Evolutionary conservation across 176 grass and related monocot genomes (phyloP).

Genomic region (Juncus effusus): DNA sequence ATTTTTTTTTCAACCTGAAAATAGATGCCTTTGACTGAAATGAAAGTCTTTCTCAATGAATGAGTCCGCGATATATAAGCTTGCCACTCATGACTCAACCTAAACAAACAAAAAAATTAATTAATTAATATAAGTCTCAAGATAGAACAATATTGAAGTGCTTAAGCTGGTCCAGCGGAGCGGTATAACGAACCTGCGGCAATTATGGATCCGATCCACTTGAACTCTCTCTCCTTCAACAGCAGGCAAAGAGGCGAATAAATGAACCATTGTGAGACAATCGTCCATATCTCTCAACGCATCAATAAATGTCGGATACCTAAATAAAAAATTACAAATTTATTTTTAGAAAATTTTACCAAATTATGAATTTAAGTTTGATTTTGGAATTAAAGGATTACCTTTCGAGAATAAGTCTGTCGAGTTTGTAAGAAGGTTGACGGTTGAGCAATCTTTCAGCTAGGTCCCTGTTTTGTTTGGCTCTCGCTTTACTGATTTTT

Average conservation of each 20-base stretch:
- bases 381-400: slow-evolving; percentile 3
- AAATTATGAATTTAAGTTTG: no score
- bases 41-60: slow-evolving; percentile 82
- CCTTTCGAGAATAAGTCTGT: slow-evolving; percentile 89
- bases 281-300: slow-evolving; percentile 91
- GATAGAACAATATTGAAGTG: no score
- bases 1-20: slow-evolving; percentile 51
- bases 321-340: slow-evolving; percentile 20
- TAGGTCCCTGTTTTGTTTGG: slow-evolving; percentile 91
- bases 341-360: neutral
- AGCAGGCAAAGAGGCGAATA: slow-evolving; percentile 89
- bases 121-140: no score
- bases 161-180: neutral
- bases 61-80: slow-evolving; percentile 85
- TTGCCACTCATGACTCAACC: slow-evolving; percentile 99
- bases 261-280: slow-evolving; percentile 97
- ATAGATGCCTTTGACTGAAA: slow-evolving; percentile 98
- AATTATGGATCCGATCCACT: slow-evolving; percentile 78
- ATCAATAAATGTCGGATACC: slow-evolving; percentile 94
- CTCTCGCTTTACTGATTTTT: slow-evolving; percentile 80
- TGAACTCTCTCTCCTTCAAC: slow-evolving; percentile 85
- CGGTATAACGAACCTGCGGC: slow-evolving; percentile 48
- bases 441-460: slow-evolving; percentile 69
- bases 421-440: slow-evolving; percentile 77
- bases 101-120: no score